A percentile compares a stretch with the other conserved stretches of the same genome.
Evolutionary conservation across 2,329 filamentous ascomycete species (phyloP).

Genomic region (Fusarium ambrosium): DNA sequence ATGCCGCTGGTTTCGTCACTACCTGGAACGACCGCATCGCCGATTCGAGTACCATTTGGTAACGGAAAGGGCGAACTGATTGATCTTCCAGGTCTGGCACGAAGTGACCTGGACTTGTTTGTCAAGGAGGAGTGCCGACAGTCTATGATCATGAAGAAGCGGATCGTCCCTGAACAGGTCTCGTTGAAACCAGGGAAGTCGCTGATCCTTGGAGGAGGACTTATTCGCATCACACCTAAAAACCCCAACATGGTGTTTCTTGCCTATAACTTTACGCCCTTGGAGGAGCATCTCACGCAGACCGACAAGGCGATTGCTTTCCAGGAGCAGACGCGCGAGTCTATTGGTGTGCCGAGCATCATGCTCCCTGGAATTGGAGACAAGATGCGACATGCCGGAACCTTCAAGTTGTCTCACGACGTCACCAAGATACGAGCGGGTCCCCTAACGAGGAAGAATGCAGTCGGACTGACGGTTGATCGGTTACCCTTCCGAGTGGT

Average conservation of each 20-base stretch:
- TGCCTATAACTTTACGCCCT: conserved; percentile 87
- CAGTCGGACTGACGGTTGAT: conserved; percentile 73
- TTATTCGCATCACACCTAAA: conserved; percentile 87
- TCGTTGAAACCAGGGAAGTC: conserved; percentile 83
- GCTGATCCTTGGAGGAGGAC: conserved; percentile 81
- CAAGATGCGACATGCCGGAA: conserved; percentile 78
- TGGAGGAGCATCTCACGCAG: conserved; percentile 80
- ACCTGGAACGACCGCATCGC: conserved; percentile 93
- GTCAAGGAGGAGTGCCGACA: conserved; percentile 75
- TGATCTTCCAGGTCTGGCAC: conserved; percentile 87
- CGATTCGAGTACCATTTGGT: conserved; percentile 92
- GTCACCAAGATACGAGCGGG: conserved; percentile 85
- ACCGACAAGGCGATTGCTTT: conserved; percentile 84
- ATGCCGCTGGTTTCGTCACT: conserved; percentile 90
- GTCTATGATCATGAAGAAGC: conserved; percentile 82
- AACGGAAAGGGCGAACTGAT: conserved; percentile 90
- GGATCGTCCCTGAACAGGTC: conserved; percentile 79
- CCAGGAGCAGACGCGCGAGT: conserved; percentile 72
- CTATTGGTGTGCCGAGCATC: conserved; percentile 73
- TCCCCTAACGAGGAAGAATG: conserved; percentile 74
- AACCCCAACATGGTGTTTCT: conserved; percentile 74
- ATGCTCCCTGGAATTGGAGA: conserved; percentile 68
- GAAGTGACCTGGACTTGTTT: conserved; percentile 78
- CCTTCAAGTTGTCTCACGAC: conserved; percentile 82
- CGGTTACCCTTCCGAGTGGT: conserved; percentile 84